A percentile compares a stretch with the other conserved stretches of the same genome.
Conservation (phyloP, 768 basidiomycete species). For the Macrolepiota dolichaula region DNA sequence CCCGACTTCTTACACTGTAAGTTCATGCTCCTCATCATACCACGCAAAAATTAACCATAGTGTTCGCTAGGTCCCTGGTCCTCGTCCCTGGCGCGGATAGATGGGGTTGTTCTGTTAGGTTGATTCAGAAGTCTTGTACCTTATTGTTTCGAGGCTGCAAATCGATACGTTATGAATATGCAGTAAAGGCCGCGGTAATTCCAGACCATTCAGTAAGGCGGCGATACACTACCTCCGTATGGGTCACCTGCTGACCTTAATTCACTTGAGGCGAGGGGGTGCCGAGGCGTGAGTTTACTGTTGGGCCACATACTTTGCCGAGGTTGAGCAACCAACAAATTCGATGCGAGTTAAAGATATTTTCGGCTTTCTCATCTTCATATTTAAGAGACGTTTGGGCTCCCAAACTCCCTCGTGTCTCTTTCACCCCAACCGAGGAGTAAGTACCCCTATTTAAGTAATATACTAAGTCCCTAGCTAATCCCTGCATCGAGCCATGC, state of each 20-base stretch:
- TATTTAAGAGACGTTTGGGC: too few relatives aligned
- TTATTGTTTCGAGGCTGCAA: background rate
- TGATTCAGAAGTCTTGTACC: background rate
- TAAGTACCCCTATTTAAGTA: background rate
- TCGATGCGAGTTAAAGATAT: too few relatives aligned
- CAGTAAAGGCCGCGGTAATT: background rate
- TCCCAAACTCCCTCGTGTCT: too few relatives aligned
- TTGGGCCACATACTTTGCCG: too few relatives aligned
- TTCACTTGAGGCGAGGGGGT: background rate
- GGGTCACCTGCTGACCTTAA: background rate
- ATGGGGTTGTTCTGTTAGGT: background rate
- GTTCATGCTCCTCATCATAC: background rate
- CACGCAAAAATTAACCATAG: background rate
- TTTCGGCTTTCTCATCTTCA: too few relatives aligned
- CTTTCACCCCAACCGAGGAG: background rate
- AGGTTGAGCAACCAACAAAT: too few relatives aligned
- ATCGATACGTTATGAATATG: background rate
- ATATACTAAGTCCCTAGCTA: background rate
- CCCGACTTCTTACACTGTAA: slow-evolving; percentile 13
- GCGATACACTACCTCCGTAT: background rate
- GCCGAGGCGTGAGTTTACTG: background rate
- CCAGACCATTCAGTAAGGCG: background rate
- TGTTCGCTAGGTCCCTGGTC: slow-evolving; percentile 16
- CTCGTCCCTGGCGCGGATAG: slow-evolving; percentile 15
- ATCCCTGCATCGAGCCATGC: background rate